Base-by-base conservation (phyloP, 2,329 filamentous ascomycete species). In the Decorospora gaudefroyi region DNA sequence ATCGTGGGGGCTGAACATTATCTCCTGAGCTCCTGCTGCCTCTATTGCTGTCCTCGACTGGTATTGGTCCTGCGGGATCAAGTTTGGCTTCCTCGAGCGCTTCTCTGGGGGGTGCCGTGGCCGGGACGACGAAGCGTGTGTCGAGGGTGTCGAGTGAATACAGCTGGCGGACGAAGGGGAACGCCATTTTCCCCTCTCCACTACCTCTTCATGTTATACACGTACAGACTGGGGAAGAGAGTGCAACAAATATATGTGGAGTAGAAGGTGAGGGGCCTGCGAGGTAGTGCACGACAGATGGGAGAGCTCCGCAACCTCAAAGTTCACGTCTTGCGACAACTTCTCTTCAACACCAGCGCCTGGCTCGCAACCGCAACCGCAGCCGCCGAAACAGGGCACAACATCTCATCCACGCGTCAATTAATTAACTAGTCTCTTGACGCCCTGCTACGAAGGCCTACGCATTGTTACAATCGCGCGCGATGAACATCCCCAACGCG, bases 101-200 rank as follows among this genome's bases (percentile, higher is more conserved):
- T 46, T 71, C 61, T 51, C 65, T 70, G 37, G 69, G 85, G 23
- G 90, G 82, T 15, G 83, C 83, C 17, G 78, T 81, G 21, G 90
- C 83, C 8, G 88, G 79, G 38, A 79, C 85, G 18, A 85, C 85
- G 69, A 95, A 85, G 51, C 85, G 81, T 41, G 83, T 85, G 70
- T 88, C 85, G 56, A 88, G 78, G 15, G 83, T 87, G 59, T 85
- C 81, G 42, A 85, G 76, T 42, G 81, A 82, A 68, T 84, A 86
- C 13, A 85, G 70, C 52, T 75, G 75, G 59, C 74, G 73, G 42
- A 82, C 56, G 64, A 73, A 77, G 48, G 70, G 64, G 40, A 79
- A 62, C 42, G 72, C 61, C 61, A 72, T 74, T 22, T 8, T 61
- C 22, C 18, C 32, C 21, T 40, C 46, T 37, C 42, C 18, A 26